Evolutionary conservation across 441 rosid genomes (phyloP), one percentile per base, ranked within the genome.

Genomic region (Isatis lusitanica): DNA sequence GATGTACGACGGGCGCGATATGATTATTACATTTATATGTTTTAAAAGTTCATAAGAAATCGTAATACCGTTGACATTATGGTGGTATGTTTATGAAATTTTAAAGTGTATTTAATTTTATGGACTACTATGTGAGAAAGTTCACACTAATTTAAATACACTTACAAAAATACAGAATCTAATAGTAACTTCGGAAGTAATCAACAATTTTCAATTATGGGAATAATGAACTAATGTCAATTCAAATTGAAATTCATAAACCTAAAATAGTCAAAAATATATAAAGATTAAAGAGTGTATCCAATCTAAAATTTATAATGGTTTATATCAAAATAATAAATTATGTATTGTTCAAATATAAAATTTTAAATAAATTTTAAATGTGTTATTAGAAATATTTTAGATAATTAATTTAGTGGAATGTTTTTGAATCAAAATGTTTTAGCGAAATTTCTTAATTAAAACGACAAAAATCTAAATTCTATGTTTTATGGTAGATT

Each of bases 1-100:
- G 66, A 48, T 70, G 56, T 42, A 74, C 56, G 35, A 64, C 10
- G 42, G 33, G 30, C 18, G 43, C 53, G 16, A 12, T 73, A 58
- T 62, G 13, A 17, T 26, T 28, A 10, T 72, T 39, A 63, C 12
- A 28, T 61, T 42, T 53, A 13, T 61, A 47, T 28, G 42, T 48
- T 44, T 43, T 35, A 5, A 35, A 35, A 3, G 13, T 26, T 16
- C 56, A 16, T 24, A 47, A 35, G 36, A 69, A 58, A 9, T 33
- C n/a, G 5, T 69, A 33, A 33, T 42, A 43, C 3, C 24, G 18
- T 15, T 30, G 18, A 30, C 35, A 28, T 12, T 53, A 12, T 53
- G 13, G 35, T 28, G 15, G 57, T 21, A 9, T 30, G 21, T 21
- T 7, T 11, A 31, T 15, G 50, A 46, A 43, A 4, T 1, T 40